These are phyloP conservation scores for Carex sylvatica DNA, from an alignment of 202 grass and related monocot genomes.

Conservation along the genomic window DNA sequence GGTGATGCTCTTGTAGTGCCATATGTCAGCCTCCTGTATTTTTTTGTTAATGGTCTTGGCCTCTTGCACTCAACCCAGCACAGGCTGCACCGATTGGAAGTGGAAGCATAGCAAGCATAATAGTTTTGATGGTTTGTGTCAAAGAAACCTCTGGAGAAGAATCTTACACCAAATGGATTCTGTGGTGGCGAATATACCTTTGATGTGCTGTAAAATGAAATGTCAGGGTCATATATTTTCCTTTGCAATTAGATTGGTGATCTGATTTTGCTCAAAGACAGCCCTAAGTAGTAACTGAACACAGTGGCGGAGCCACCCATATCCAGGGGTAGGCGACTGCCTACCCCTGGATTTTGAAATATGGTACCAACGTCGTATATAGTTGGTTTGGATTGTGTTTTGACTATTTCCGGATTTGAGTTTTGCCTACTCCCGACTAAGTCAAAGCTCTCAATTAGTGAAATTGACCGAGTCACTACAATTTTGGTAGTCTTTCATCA, in stretches of 20 bases:
- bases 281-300: background rate
- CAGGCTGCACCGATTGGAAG: conserved; percentile 38
- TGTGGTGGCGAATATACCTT: conserved; percentile 41
- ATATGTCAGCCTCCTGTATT: conserved; percentile 34
- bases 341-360: too few relatives aligned
- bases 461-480: too few relatives aligned
- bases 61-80: conserved; percentile 62
- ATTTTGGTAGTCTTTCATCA: too few relatives aligned
- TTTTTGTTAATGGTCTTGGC: conserved; percentile 35
- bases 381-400: too few relatives aligned
- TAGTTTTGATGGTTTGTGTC: conserved; percentile 41
- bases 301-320: too few relatives aligned
- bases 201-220: conserved; percentile 56
- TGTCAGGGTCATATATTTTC: background rate
- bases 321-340: too few relatives aligned
- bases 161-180: conserved; percentile 47
- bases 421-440: too few relatives aligned
- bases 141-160: conserved; percentile 34
- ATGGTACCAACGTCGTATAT: too few relatives aligned
- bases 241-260: background rate
- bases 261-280: background rate
- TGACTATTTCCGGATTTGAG: too few relatives aligned
- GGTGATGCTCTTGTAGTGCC: conserved; percentile 47
- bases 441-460: too few relatives aligned
- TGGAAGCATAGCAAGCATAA: conserved; percentile 34